Base-by-base conservation (phyloP, 2,329 filamentous ascomycete genomes). In the Aspergillus versicolor region DNA sequence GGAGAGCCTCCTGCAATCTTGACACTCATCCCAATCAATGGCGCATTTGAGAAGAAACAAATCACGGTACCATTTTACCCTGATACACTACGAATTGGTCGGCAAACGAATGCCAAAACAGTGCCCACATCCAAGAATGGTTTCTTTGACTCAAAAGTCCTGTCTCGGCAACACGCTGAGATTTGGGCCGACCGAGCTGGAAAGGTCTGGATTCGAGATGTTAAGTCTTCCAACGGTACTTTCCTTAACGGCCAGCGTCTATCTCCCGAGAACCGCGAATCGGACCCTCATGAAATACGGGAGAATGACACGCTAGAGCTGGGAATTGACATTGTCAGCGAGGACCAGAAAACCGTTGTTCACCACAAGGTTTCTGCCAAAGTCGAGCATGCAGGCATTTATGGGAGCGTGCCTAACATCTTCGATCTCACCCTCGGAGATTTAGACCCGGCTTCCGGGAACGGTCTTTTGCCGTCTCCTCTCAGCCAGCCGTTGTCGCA, bases 351-450 rank as follows among this genome's bases (percentile, higher is more conserved):
- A 77, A 97, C 92, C 0, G 92, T 99, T 27, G 92, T 99, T 13
- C 94, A 99, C 71, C 94, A 97, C 79, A 99, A 99, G 72, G 94
- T 99, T 47, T 92, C 93, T 19, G 92, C 94, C 55, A 95, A 95
- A 72, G 92, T 99, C 55, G 94, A 99, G 73, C 91, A 97, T 76
- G 92, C 94, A 40, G 94, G 94, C 6, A 88, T 93, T 62, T 84
- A 92, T 61, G 87, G 84, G 44, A 65, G 66, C 5, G 84, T 88
- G 11, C 90, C 84, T 65, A 95, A 90, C 69, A 84, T 92, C 46
- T 76, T 95, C 65, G 92, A 96, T 69, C 87, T 97, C 78, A 96
- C 89, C 68, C 96, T 96, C 77, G 91, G 91, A 46, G 93, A 97
- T 67, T 81, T 97, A 30, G 92, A 97, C 70, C 90, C 91, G 13